Base-by-base conservation (phyloP, 2,329 filamentous ascomycete species). In the Talaromyces pinophilus region DNA sequence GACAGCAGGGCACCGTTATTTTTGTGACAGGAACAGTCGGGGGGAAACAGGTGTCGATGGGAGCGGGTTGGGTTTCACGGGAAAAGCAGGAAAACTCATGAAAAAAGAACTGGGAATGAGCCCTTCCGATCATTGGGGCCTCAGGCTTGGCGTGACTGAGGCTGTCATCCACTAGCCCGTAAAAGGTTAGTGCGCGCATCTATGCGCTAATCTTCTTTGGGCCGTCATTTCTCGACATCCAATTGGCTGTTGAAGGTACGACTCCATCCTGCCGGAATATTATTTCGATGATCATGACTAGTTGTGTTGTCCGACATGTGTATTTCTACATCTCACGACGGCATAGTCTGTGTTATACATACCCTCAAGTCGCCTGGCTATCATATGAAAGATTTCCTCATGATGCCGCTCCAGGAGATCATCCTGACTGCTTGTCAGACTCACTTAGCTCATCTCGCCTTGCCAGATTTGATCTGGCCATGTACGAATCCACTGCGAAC, bases 61-160 rank as follows among this genome's bases (percentile, higher is more conserved):
- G 48, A 50, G 61, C 48, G 59, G 28, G 44, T 50, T 62, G 44
- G 61, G 54, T 63, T 55, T 63, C 61, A 55, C 61, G 61, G 61
- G 61, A 63, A 63, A 63, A 63, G 61, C 61, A 63, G 48, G 60
- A 50, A 62, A 61, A 48, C 30, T 38, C 33, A 4, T 40, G 54
- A 25, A 57, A 25, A 57, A 55, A 40, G 35, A 63, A 44, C 48
- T 55, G 28, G 44, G 44, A 52, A 55, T 19, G 30, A 35, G 30
- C 28, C 28, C 15, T 30, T 13, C 28, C 30, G 28, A 7, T 19
- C 17, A 55, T 55, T 55, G 52, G 54, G 30, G 54, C 54, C 33
- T 52, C 44, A 38, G 5, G 28, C 59, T 42, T n/a, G 22, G 33
- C n/a, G 44, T 50, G 60, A 62, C 59, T 35, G 42, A 50, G 59